Evolutionary conservation across 2,329 filamentous ascomycete species (phyloP).

Genomic region (Bretziella fagacearum): DNA sequence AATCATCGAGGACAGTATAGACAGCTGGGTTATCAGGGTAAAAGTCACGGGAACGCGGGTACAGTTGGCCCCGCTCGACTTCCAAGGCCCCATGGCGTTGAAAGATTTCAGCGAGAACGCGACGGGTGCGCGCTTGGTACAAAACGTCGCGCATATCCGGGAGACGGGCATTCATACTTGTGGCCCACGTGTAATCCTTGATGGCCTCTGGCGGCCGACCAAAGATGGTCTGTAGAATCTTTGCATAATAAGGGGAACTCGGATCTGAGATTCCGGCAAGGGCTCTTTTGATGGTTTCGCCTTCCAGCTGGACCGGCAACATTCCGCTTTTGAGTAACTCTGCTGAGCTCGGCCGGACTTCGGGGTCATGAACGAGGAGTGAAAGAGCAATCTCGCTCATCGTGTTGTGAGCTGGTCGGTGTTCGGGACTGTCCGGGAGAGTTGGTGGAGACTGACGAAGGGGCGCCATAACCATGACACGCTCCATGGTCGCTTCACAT

Average conservation of each 20-base stretch:
- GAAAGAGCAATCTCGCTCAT: constrained; percentile 66
- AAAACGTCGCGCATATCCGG: constrained; percentile 40
- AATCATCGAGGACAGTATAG: constrained; percentile 64
- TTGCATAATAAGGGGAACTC: constrained; percentile 72
- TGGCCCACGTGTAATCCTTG: constrained; percentile 67
- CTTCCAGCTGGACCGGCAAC: constrained; percentile 80
- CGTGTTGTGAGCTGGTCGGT: constrained; percentile 50
- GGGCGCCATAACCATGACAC: constrained; percentile 45
- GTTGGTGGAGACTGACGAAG: constrained; percentile 50
- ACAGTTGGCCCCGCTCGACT: constrained; percentile 53
- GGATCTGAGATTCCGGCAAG: constrained; percentile 68
- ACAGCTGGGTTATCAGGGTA: constrained; percentile 38
- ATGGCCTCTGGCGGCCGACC: constrained; percentile 57
- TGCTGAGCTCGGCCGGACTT: constrained; percentile 61
- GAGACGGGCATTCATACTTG: constrained; percentile 38
- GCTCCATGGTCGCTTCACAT: constrained; percentile 47
- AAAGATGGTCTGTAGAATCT: constrained; percentile 77
- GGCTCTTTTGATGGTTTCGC: constrained; percentile 72
- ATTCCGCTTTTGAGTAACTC: constrained; percentile 76
- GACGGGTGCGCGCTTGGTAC: constrained; percentile 56
- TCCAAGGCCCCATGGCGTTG: constrained; percentile 80
- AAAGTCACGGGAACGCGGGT: constrained; percentile 72
- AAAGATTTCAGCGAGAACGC: constrained; percentile 61
- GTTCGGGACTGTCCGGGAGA: constrained; percentile 48
- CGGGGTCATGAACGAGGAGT: constrained; percentile 66